Percentiles rank a stretch among this genome's conserved stretches.
Evolutionary conservation across 768 basidiomycete genomes (phyloP).

Genomic region (Lentinula edodes): DNA sequence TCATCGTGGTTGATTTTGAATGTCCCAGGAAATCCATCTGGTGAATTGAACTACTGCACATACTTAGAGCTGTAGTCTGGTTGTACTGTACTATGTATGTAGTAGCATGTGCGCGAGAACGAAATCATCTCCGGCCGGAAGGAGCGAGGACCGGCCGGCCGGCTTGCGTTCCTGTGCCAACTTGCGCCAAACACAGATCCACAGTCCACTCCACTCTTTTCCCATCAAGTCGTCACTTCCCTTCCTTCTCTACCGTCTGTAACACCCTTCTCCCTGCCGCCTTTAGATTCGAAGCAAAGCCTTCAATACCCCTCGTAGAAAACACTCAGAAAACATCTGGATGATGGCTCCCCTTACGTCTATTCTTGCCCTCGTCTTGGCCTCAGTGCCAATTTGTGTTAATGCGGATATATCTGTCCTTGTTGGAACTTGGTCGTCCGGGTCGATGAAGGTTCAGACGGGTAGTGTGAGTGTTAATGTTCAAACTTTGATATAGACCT

Average conservation of each 20-base stretch:
- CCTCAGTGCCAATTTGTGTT: constrained; percentile 22
- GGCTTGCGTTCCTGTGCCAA: not conserved
- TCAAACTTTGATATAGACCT: not conserved
- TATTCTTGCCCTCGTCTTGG: constrained; percentile 17
- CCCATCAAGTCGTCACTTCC: constrained; percentile 4
- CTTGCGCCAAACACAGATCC: not conserved
- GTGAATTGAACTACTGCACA: too few relatives aligned
- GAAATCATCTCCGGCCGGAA: not conserved
- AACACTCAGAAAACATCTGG: not conserved
- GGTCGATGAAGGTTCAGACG: constrained; percentile 69
- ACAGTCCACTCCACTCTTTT: constrained; percentile 9
- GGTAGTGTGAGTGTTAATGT: constrained; percentile 60
- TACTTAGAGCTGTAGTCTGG: too few relatives aligned
- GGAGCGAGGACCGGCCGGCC: too few relatives aligned
- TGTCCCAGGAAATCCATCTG: too few relatives aligned
- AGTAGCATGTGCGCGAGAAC: too few relatives aligned
- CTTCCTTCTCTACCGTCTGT: not conserved
- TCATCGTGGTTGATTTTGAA: too few relatives aligned
- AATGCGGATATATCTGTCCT: constrained; percentile 26
- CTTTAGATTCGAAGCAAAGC: not conserved
- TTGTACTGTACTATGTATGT: too few relatives aligned
- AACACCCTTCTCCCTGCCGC: not conserved
- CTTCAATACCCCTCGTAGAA: not conserved
- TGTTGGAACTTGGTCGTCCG: constrained; percentile 83
- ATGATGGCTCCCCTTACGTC: constrained; percentile 14